Evolutionary conservation across 2,329 filamentous ascomycete genomes (phyloP), one percentile per base, ranked within the genome.

Genomic region (Venturia nashicola): DNA sequence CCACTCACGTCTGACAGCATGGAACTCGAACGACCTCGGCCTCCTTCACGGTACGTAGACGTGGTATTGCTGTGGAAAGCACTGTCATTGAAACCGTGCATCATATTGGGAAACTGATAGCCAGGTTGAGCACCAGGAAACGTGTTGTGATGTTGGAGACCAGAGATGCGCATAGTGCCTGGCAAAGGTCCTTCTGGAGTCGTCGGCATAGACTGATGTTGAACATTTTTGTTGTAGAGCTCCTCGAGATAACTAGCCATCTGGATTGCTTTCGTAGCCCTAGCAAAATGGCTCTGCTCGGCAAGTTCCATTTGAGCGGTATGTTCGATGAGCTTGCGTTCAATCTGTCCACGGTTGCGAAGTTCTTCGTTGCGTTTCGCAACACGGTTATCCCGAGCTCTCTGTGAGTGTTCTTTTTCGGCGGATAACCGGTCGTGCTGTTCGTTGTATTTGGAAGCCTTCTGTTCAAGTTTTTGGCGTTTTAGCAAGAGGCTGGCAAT

Each of bases 351-450:
- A 43, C 74, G 71, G 57, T 73, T 71, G 64, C 71, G 71, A 59
- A 72, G 67, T 54, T 78, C 63, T 32, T 76, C 72, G 20, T 71
- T 68, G 40, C 73, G 73, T 65, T 77, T 74, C 62, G 76, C 73
- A 63, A 75, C 69, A 65, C 76, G 73, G 39, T 76, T 73, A 61
- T 76, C 84, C 63, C 84, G 86, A 71, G 86, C 85, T 67, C 86
- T 82, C 23, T 86, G 77, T 0, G 84, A 85, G 60, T 85, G 81
- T 61, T 79, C 81, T 72, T 89, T 89, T 68, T 87, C 87, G 68
- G 87, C 84, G 32, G 82, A 80, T 68, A 91, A 86, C 69, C 86
- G 85, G 64, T 86, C 84, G 68, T 88, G 82, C 73, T 91, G 88
- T 68, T 84, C 86, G 68, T 88, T 85, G 32, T 62, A 84, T 76